phyloP scores from a whole-genome alignment of 768 basidiomycete species.

The Tulasnella sp. region DNA sequence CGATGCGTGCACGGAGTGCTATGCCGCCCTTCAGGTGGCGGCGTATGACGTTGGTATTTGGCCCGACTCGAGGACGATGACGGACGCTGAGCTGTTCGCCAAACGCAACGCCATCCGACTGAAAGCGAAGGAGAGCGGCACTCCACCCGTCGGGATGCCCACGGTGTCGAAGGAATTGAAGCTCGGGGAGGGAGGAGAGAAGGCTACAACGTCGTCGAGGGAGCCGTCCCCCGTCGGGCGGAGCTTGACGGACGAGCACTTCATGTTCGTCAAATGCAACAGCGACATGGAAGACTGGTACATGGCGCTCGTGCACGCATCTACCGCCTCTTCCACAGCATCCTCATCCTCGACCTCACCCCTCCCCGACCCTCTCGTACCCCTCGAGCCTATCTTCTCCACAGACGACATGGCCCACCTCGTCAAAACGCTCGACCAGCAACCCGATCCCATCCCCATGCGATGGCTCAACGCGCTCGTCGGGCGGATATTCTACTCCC shows the following conservation, averaged over 20 bases:
- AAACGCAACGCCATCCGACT: conserved; percentile 71
- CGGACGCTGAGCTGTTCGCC: conserved; percentile 84
- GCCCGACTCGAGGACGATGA: conserved; percentile 47
- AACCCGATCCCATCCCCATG: conserved; percentile 93
- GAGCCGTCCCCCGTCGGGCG: conserved; percentile 26
- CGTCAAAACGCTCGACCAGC: conserved; percentile 76
- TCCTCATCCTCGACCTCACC: conserved; percentile 42
- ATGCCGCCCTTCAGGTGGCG: conserved; percentile 77
- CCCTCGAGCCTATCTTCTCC: conserved; percentile 55
- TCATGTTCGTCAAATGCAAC: conserved; percentile 80
- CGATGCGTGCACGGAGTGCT: conserved; percentile 81
- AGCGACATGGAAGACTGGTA: conserved; percentile 98
- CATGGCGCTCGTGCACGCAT: conserved; percentile 62
- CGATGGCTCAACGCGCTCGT: conserved; percentile 93
- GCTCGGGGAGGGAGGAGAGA: conserved; percentile 23
- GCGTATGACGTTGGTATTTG: conserved; percentile 64
- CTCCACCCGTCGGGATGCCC: conserved; percentile 32
- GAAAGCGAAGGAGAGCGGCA: conserved; percentile 18
- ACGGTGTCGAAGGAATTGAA: conserved; percentile 35
- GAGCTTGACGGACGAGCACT: conserved; percentile 57
- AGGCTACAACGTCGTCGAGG: conserved; percentile 26
- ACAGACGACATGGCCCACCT: conserved; percentile 72
- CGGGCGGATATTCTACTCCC: conserved; percentile 85
- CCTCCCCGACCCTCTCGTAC: conserved; percentile 47
- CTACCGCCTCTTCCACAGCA: conserved; percentile 12